Evolutionary conservation across 192 early-diverging fungal species (phyloP).

Genomic region (Podila epigama): DNA sequence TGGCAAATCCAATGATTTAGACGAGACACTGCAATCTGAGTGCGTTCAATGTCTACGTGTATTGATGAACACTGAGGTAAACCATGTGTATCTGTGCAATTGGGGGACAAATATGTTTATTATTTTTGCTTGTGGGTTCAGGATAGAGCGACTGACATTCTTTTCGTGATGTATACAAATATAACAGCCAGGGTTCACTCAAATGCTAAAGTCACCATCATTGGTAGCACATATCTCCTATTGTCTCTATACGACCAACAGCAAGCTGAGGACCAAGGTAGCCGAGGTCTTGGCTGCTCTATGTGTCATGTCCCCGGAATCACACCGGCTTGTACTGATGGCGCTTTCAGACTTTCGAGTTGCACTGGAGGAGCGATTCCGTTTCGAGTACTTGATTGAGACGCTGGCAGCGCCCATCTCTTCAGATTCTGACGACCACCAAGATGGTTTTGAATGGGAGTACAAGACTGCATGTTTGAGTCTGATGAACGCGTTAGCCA

Average conservation of each 20-base stretch:
- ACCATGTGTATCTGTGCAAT: no score
- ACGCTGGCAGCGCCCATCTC: constrained; percentile 23
- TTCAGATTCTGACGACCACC: neutral
- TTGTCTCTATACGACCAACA: constrained; percentile 49
- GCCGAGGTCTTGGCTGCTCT: constrained; percentile 56
- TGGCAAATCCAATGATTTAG: constrained; percentile 44
- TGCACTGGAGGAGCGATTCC: constrained; percentile 57
- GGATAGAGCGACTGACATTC: no score
- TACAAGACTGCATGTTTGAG: constrained; percentile 51
- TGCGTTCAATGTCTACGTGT: constrained; percentile 60
- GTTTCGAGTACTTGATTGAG: constrained; percentile 61
- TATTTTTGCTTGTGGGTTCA: no score
- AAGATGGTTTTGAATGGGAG: constrained; percentile 50
- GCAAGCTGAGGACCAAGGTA: constrained; percentile 52
- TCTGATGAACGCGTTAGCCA: constrained; percentile 57
- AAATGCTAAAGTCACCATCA: constrained; percentile 49
- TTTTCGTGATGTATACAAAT: neutral
- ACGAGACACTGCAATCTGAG: constrained; percentile 55
- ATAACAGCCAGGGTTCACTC: constrained; percentile 56
- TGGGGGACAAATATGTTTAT: no score
- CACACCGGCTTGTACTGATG: constrained; percentile 52
- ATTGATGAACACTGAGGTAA: constrained; percentile 60
- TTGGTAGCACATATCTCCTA: constrained; percentile 46
- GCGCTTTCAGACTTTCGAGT: constrained; percentile 55
- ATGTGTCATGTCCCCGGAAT: constrained; percentile 53